Conservation (phyloP, 805 yeast genomes). For the Kregervanrija fluxuum region DNA sequence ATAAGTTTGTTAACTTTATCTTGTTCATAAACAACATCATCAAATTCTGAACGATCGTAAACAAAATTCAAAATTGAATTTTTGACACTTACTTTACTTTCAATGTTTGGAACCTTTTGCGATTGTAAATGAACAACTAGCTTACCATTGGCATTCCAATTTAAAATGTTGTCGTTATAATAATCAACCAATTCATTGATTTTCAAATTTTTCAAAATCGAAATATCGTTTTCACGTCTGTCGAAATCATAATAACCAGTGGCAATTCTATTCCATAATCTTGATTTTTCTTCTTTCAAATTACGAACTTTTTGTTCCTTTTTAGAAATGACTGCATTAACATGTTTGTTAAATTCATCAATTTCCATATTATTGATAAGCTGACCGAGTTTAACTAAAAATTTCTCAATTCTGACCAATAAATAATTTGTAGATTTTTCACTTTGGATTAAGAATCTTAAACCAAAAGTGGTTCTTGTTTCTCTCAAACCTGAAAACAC, state of each 20-base stretch:
- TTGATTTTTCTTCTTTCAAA: slow-evolving; percentile 63
- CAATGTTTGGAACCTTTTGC: slow-evolving; percentile 26
- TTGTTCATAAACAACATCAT: slow-evolving; percentile 20
- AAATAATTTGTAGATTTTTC: slow-evolving; percentile 71
- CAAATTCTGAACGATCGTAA: slow-evolving; percentile 21
- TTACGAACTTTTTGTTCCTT: slow-evolving; percentile 70
- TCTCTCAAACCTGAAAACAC: slow-evolving; percentile 72
- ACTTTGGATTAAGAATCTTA: slow-evolving; percentile 73
- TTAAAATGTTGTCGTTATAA: slow-evolving; percentile 37
- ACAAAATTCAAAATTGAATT: slow-evolving; percentile 24
- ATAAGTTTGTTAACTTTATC: slow-evolving; percentile 11
- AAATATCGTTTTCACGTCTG: slow-evolving; percentile 50
- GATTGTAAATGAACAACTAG: slow-evolving; percentile 61
- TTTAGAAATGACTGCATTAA: slow-evolving; percentile 57
- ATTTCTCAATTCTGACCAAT: slow-evolving; percentile 67
- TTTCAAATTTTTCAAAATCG: slow-evolving; percentile 43
- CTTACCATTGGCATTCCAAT: slow-evolving; percentile 26
- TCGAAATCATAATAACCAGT: slow-evolving; percentile 76
- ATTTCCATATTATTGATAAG: slow-evolving; percentile 41
- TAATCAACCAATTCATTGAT: slow-evolving; percentile 49
- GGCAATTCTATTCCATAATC: slow-evolving; percentile 61
- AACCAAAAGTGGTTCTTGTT: slow-evolving; percentile 66
- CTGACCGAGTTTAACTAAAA: slow-evolving; percentile 42
- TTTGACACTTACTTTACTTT: slow-evolving; percentile 18
- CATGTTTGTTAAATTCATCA: slow-evolving; percentile 62